Conservation (phyloP, 352 stramenopile genomes). For the Phytophthora tentaculata region DNA sequence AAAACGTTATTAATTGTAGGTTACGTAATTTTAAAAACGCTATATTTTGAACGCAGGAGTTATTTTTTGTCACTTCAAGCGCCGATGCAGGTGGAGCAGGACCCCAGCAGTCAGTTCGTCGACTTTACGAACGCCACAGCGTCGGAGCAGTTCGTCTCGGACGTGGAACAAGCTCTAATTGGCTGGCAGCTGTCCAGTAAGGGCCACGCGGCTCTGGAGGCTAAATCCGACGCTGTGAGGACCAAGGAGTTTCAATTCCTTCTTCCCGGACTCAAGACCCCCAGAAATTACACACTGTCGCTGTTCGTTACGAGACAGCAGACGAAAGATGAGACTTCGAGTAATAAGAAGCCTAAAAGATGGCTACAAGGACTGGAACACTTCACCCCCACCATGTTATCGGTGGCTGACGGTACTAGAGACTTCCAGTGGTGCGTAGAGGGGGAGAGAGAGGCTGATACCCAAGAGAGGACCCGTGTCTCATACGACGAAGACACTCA, state of each 20-base stretch:
- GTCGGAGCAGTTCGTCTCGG: slow-evolving; percentile 81
- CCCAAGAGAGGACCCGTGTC: neutral
- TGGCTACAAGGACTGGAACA: slow-evolving; percentile 76
- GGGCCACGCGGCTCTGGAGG: slow-evolving; percentile 60
- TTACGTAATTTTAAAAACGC: too few species aligned
- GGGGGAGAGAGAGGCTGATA: neutral
- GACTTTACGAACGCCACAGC: slow-evolving; percentile 87
- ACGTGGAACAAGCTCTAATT: slow-evolving; percentile 78
- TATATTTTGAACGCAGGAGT: neutral
- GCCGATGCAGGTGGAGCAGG: slow-evolving; percentile 75
- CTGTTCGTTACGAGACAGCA: slow-evolving; percentile 43
- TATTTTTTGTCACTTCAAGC: slow-evolving; percentile 23
- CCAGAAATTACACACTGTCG: slow-evolving; percentile 55
- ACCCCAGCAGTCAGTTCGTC: slow-evolving; percentile 86
- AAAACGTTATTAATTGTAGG: too few species aligned
- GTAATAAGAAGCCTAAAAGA: slow-evolving; percentile 39
- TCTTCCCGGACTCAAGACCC: slow-evolving; percentile 9
- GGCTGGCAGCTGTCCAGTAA: slow-evolving; percentile 71
- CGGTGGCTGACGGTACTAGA: slow-evolving; percentile 52
- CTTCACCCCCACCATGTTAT: slow-evolving; percentile 84
- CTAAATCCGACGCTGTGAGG: slow-evolving; percentile 36
- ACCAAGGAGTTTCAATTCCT: slow-evolving; percentile 46
- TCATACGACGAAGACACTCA: slow-evolving; percentile 31
- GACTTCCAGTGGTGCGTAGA: slow-evolving; percentile 50
- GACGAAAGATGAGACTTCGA: neutral